phyloP scores from a whole-genome alignment of 768 basidiomycete genomes.

The Lactarius evosmus region DNA sequence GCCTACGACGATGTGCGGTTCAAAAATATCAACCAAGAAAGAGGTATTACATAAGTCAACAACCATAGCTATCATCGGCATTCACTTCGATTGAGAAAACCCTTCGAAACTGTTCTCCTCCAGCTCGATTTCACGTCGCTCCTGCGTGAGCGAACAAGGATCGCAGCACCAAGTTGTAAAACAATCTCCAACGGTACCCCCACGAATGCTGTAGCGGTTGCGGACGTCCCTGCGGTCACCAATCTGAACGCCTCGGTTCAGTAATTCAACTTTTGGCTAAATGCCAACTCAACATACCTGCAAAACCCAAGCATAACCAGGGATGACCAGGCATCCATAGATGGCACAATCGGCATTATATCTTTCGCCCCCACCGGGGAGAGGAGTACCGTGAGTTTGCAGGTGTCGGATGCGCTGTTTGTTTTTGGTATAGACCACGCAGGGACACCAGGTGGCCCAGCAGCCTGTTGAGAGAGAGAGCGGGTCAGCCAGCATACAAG shows the following conservation, averaged over 20 bases:
- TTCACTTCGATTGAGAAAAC: background rate
- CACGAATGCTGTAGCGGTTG: constrained; percentile 45
- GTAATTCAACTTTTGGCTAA: background rate
- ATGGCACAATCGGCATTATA: constrained; percentile 33
- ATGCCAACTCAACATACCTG: constrained; percentile 35
- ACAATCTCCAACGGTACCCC: constrained; percentile 43
- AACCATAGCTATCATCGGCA: background rate
- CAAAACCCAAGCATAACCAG: constrained; percentile 39
- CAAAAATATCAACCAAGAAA: too few relatives aligned
- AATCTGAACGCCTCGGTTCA: constrained; percentile 34
- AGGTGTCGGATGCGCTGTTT: constrained; percentile 42
- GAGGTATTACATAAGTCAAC: too few relatives aligned
- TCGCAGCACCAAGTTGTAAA: constrained; percentile 41
- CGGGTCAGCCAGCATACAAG: constrained; percentile 20
- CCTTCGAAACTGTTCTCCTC: constrained; percentile 41
- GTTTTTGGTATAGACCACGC: constrained; percentile 40
- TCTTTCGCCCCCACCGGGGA: constrained; percentile 35
- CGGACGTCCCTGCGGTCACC: constrained; percentile 41
- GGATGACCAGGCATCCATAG: constrained; percentile 36
- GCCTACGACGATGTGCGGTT: too few relatives aligned
- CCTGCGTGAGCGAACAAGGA: constrained; percentile 50
- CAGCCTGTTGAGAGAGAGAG: constrained; percentile 33
- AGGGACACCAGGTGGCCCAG: constrained; percentile 41
- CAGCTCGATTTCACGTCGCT: constrained; percentile 45
- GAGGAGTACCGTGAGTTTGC: constrained; percentile 36